These are phyloP conservation scores for Scalesia atractyloides DNA, from an alignment of 129 eudicot species.

Conservation along the genomic window DNA sequence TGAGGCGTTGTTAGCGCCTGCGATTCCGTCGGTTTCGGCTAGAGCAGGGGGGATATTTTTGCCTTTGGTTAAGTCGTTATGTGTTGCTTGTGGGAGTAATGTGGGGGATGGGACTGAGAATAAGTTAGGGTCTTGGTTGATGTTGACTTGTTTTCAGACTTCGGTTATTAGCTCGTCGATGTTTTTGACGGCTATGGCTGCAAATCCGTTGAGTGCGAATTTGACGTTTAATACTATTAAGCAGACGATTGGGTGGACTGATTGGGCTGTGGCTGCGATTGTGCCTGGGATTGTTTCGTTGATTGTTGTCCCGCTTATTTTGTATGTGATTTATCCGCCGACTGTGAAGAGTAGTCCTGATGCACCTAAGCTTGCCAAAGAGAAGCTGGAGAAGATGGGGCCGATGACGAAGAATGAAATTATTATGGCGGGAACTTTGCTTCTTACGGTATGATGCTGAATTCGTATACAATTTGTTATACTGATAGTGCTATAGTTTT, in stretches of 20 bases:
- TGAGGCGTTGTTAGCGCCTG: constrained; percentile 91
- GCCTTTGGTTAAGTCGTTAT: constrained; percentile 75
- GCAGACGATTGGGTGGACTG: constrained; percentile 85
- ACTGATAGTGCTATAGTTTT: not conserved
- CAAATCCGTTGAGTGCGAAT: constrained; percentile 78
- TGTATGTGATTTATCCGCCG: constrained; percentile 84
- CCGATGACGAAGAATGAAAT: constrained; percentile 92
- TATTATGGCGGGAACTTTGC: constrained; percentile 84
- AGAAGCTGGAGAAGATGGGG: constrained; percentile 90
- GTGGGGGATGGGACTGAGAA: constrained; percentile 94
- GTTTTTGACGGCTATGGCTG: constrained; percentile 99
- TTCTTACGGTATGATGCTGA: constrained; percentile 71
- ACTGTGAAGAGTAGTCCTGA: constrained; percentile 90
- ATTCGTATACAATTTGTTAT: not conserved
- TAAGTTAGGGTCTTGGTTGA: constrained; percentile 84
- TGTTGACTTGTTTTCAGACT: constrained; percentile 90
- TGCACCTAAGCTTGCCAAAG: constrained; percentile 91
- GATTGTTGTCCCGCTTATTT: constrained; percentile 72
- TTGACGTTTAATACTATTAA: constrained; percentile 64
- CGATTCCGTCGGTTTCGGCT: constrained; percentile 86
- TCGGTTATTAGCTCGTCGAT: constrained; percentile 78
- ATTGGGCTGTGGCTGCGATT: constrained; percentile 91
- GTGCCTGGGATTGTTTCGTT: constrained; percentile 87
- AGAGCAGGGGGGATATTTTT: constrained; percentile 92
- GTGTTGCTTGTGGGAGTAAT: constrained; percentile 89